A percentile compares a stretch with the other conserved stretches of the same genome.
phyloP scores from a whole-genome alignment of 176 grass and related monocot genomes.

The Avena atlantica region DNA sequence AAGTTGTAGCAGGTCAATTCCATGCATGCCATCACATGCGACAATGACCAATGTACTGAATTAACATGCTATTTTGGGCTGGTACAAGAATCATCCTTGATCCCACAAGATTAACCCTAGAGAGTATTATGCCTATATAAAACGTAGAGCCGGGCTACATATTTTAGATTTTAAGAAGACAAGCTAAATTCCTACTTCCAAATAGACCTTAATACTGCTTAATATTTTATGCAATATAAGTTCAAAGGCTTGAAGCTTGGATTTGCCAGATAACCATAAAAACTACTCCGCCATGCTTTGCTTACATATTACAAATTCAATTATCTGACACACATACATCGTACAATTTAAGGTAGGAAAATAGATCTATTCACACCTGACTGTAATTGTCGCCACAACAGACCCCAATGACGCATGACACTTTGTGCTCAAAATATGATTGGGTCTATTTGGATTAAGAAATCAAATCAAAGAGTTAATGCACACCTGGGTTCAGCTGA shows the following conservation, averaged over 20 bases:
- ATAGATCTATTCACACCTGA: not conserved
- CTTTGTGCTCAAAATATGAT: not conserved
- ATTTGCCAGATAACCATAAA: not conserved
- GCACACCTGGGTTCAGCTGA: not conserved
- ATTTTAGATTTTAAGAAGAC: not conserved
- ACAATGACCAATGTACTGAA: not conserved
- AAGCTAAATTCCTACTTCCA: not conserved
- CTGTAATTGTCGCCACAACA: not conserved
- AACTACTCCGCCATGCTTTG: not conserved
- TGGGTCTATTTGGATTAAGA: not conserved
- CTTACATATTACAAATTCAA: not conserved
- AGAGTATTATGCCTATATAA: not conserved
- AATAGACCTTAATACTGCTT: not conserved
- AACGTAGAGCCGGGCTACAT: not conserved
- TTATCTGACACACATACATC: not conserved
- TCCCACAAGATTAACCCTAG: not conserved
- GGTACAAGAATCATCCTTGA: not conserved
- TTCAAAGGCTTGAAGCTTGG: not conserved
- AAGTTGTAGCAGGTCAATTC: not conserved
- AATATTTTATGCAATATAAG: not conserved
- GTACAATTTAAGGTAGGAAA: not conserved
- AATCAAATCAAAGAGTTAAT: conserved; percentile 15
- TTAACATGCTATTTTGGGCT: not conserved
- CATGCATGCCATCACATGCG: not conserved
- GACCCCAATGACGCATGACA: not conserved